Evolutionary conservation across 2,329 filamentous ascomycete genomes (phyloP), one percentile per base, ranked within the genome.

Genomic region (Epichloe hybrida): DNA sequence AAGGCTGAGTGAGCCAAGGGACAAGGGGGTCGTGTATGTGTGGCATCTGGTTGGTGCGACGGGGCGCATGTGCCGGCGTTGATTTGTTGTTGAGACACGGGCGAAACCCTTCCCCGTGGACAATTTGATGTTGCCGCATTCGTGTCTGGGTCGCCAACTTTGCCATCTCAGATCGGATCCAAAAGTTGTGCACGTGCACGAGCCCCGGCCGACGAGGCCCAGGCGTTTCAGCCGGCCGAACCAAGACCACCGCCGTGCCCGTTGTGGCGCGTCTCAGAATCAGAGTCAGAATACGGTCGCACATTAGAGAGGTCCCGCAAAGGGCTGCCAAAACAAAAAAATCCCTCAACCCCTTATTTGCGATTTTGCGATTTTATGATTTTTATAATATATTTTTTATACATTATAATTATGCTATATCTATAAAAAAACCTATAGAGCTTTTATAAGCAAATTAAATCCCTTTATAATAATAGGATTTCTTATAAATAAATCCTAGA

Each of bases 201-300:
- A 38, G 41, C 48, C 34, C 34, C 23, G 4, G n/a, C 11, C 12
- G 23, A n/a, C 12, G 20, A 45, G 27, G 42, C 13, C 42, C 21
- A 45, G 41, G 20, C 27, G 48, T 50, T 50, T 50, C 48, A 45
- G 48, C 41, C 40, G 38, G 34, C 49, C 41, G 21, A n/a, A 46
- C 41, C 37, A 23, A 50, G 49, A 40, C 35, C 31, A 21, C 36
- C 35, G 20, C 23, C 48, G 41, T 45, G 36, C 23, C 21, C 21
- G 20, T 50, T 38, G 48, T 39, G 41, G 41, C 36, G 41, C 36
- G 35, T 45, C 27, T 13, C 3, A n/a, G 27, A 21, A 21, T 21
- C 20, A 21, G 20, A 21, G 1, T 21, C 20, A 21, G 20, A 35
- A 36, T 48, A n/a, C n/a, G n/a, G n/a, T n/a, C n/a, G n/a, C n/a